Base-by-base conservation (phyloP, 2,329 filamentous ascomycete genomes). In the Ustulina deusta region DNA sequence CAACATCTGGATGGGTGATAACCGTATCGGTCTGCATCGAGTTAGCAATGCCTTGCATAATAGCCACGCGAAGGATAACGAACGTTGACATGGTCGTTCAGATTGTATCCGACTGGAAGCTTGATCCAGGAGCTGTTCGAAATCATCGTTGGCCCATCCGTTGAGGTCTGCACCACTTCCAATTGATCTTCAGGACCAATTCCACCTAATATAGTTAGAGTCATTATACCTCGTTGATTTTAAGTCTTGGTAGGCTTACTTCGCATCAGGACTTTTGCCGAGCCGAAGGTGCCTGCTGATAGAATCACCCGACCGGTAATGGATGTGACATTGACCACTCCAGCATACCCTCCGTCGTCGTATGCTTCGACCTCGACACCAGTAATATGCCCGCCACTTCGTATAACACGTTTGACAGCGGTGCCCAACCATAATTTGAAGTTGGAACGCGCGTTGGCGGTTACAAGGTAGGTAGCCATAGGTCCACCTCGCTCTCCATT, bases 381-480 rank as follows among this genome's bases (percentile, higher is more conserved):
- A 1, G 88, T 91, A 66, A 90, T 83, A 64, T 85, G 84, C 49
- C 87, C 85, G 2, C 87, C 89, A 17, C 82, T 83, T 13, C 91
- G 88, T 22, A 92, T 80, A n/a, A 93, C 84, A 32, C 90, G 85
- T 71, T 86, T 85, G n/a, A 91, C 90, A 51, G 86, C 84, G 2
- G 90, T 91, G 75, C 90, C 88, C 22, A 86, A 86, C 83, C 87
- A 88, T 55, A 93, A 81, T 61, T 87, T 84, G 79, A 93, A 93
- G 80, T 93, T 91, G 44, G 81, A 79, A 66, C 88, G 84, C 48
- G 81, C 80, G 55, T 83, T 82, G 1, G 90, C 89, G 20, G 84
- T 83, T 4, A 90, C 87, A 1, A 93, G 86, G 74, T 93, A 93
- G 0, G 91, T 92, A 9, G 88, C 88, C 76, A 93, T 82, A 13